Evolutionary conservation across 257 asterid species (phyloP).

Genomic region (Solanum sejunctum): DNA sequence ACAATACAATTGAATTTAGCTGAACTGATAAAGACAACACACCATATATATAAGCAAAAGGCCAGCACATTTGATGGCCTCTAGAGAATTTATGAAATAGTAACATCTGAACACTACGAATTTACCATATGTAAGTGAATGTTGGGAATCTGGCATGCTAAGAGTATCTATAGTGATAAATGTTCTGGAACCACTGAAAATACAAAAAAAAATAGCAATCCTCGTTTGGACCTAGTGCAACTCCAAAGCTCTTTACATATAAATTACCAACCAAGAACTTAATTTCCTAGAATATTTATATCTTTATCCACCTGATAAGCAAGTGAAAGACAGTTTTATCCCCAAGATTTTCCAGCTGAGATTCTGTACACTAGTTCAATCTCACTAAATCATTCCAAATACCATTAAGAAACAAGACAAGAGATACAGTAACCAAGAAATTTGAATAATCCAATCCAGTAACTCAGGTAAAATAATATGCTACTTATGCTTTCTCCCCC

Average conservation of each 20-base stretch:
- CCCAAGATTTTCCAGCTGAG: not conserved
- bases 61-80: not conserved
- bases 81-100: not conserved
- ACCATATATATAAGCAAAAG: not conserved
- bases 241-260: not conserved
- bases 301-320: not conserved
- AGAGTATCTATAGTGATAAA: not conserved
- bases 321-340: not conserved
- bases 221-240: not conserved
- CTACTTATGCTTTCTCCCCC: not conserved
- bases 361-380: not conserved
- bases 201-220: not conserved
- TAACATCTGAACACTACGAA: not conserved
- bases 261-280: not conserved
- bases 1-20: not conserved
- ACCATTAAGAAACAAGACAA: not conserved
- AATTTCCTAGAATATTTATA: not conserved
- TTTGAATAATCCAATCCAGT: not conserved
- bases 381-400: not conserved
- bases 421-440: not conserved
- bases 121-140: not conserved
- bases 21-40: not conserved
- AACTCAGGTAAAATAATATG: not conserved
- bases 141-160: not conserved
- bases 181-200: not conserved